Conservation (phyloP, 164 flowering plant species). For the Chimonanthus praecox region DNA sequence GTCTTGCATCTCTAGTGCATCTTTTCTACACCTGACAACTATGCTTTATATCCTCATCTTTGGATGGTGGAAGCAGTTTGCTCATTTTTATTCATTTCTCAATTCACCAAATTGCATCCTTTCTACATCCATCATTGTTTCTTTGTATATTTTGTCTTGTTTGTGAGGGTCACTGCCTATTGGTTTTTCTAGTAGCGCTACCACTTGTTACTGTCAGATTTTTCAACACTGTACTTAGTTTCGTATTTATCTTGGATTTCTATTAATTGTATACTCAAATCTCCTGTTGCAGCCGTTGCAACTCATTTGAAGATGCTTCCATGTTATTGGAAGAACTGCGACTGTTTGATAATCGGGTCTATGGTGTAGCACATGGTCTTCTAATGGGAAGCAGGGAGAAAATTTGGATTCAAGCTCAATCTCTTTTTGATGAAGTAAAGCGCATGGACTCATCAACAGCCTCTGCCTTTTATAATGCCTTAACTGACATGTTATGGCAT, state of each 20-base stretch:
- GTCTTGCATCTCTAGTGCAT: too few relatives aligned
- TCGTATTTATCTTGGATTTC: neutral
- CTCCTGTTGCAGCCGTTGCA: conserved; percentile 72
- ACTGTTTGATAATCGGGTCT: conserved; percentile 76
- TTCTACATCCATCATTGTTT: neutral
- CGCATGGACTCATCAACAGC: conserved; percentile 90
- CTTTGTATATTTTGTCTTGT: neutral
- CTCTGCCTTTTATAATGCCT: conserved; percentile 95
- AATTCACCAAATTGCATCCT: too few relatives aligned
- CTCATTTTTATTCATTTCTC: too few relatives aligned
- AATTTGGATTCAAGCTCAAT: conserved; percentile 74
- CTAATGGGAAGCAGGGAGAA: conserved; percentile 69
- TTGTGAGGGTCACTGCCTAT: neutral
- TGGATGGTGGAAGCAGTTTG: too few relatives aligned
- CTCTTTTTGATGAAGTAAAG: conserved; percentile 85
- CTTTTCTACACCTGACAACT: too few relatives aligned
- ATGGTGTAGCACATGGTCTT: conserved; percentile 97
- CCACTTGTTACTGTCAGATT: neutral
- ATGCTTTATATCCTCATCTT: too few relatives aligned
- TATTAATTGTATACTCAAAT: conserved; percentile 5
- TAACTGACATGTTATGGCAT: conserved; percentile 98
- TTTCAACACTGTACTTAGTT: neutral
- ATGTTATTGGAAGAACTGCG: conserved; percentile 90
- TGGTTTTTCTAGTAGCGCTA: neutral
- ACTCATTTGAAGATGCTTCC: conserved; percentile 90